Evolutionary conservation across 169 alveolate species (phyloP), one percentile per base, ranked within the genome.

Genomic region (Plasmodium adleri): DNA sequence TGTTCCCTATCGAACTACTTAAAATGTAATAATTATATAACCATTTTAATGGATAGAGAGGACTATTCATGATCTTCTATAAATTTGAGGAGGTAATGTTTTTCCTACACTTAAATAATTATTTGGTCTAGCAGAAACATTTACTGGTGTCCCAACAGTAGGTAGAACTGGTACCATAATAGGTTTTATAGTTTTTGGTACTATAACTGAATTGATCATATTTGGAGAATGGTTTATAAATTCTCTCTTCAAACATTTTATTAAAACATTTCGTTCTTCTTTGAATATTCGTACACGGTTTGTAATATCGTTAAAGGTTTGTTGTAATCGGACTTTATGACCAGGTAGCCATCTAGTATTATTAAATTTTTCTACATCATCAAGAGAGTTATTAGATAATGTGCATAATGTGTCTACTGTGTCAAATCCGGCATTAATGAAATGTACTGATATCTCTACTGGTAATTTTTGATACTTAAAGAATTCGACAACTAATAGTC

Each of bases 281-380:
- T 94, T 94, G 87, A 92, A 94, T 15, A 68, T 92, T 56, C 78
- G 70, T 54, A 94, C 93, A 59, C 93, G 67, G 66, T 85, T 88
- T 68, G 92, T 88, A 88, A 94, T 89, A 83, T 94, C 94, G 86
- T 87, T 94, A 72, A 94, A 94, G 80, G 93, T 88, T 60, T 78
- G 85, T 64, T 91, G 89, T 45, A 94, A 88, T 56, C 94, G 88
- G 28, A 96, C 96, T 89, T 95, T 95, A 94, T 96, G 98, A 1
- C 98, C 98, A 0, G 98, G 98, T 47, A 95, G 94, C 97, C 97
- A 95, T 71, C 94, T 90, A 28, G 96, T 95, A 47, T 93, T 93
- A 58, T 94, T 94, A 92, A 92, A 96, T 45, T 90, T 80, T 90
- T 96, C 98, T 45, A 96, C 95, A 70, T 95, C 98, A 52, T 93